These are phyloP conservation scores for Desmodesmus armatus DNA, from an alignment of 139 green algal genomes.

Conservation along the genomic window DNA sequence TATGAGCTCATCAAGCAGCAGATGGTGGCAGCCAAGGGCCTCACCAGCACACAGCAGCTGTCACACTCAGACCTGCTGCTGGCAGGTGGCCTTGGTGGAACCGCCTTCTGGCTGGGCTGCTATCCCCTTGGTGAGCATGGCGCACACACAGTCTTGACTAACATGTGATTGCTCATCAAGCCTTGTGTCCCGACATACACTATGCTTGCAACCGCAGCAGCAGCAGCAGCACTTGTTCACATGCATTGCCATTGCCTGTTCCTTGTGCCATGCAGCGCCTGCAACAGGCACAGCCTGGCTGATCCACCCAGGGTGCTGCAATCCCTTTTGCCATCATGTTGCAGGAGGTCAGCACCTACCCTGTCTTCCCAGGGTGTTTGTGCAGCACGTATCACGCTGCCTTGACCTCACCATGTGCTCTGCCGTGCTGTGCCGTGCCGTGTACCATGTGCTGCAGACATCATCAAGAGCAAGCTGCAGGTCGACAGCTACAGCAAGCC, in stretches of 20 bases:
- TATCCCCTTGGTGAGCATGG: constrained; percentile 72
- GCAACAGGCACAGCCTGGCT: too few species aligned
- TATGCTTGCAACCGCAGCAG: too few species aligned
- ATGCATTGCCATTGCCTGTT: too few species aligned
- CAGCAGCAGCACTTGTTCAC: too few species aligned
- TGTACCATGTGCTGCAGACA: neutral
- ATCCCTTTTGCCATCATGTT: too few species aligned
- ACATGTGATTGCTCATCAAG: neutral
- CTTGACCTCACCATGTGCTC: neutral
- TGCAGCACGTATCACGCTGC: too few species aligned
- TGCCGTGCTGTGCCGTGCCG: neutral
- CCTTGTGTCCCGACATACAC: too few species aligned
- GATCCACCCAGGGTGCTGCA: too few species aligned
- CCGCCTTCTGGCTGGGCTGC: constrained; percentile 75
- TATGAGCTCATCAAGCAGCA: constrained; percentile 75
- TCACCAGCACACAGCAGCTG: constrained; percentile 59
- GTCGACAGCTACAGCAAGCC: constrained; percentile 32
- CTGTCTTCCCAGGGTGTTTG: too few species aligned
- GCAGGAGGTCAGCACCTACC: too few species aligned
- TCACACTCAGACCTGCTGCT: constrained; percentile 59
- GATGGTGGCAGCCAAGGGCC: constrained; percentile 59
- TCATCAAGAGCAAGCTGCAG: constrained; percentile 26
- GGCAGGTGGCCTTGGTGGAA: constrained; percentile 78
- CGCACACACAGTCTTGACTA: too few species aligned
- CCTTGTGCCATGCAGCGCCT: too few species aligned